Conservation (phyloP, 345 rosid species). For the Eucalyptus pumila region DNA sequence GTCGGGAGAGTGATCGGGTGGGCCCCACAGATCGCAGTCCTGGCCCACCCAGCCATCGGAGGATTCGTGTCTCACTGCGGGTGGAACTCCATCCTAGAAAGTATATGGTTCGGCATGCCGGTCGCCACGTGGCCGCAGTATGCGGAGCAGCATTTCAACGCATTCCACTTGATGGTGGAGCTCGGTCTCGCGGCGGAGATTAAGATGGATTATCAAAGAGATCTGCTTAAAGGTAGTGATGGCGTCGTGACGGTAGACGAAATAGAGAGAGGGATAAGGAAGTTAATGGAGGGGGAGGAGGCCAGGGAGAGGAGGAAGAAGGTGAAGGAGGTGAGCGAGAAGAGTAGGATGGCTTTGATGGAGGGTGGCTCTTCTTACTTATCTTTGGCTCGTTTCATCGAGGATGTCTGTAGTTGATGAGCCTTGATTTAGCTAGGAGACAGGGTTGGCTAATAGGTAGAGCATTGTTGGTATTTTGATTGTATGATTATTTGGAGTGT, state of each 20-base stretch:
- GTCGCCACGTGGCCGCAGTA: too few species aligned
- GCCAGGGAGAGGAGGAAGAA: conserved; percentile 11
- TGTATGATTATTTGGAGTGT: too few species aligned
- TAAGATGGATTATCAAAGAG: too few species aligned
- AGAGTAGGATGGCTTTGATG: conserved; percentile 11
- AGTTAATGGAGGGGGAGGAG: conserved; percentile 16
- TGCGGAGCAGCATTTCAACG: too few species aligned
- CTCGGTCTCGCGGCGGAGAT: too few species aligned
- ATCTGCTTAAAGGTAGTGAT: background rate
- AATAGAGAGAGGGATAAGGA: conserved; percentile 23
- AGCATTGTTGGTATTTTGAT: too few species aligned
- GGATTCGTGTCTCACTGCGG: conserved; percentile 67
- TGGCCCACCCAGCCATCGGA: conserved; percentile 14
- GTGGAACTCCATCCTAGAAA: conserved; percentile 49
- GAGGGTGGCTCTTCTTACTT: conserved; percentile 40
- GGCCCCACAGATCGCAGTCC: conserved; percentile 25
- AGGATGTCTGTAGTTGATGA: background rate
- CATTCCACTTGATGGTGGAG: too few species aligned
- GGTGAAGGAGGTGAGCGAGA: conserved; percentile 11
- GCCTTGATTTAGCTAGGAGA: too few species aligned
- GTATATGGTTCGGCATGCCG: background rate
- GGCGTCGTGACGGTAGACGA: background rate
- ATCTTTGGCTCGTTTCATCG: conserved; percentile 8
- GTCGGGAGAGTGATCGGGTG: conserved; percentile 31
- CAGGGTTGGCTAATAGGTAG: too few species aligned